Evolutionary conservation across 2,329 filamentous ascomycete genomes (phyloP), one percentile per base, ranked within the genome.

Genomic region (Aspergillus latus): DNA sequence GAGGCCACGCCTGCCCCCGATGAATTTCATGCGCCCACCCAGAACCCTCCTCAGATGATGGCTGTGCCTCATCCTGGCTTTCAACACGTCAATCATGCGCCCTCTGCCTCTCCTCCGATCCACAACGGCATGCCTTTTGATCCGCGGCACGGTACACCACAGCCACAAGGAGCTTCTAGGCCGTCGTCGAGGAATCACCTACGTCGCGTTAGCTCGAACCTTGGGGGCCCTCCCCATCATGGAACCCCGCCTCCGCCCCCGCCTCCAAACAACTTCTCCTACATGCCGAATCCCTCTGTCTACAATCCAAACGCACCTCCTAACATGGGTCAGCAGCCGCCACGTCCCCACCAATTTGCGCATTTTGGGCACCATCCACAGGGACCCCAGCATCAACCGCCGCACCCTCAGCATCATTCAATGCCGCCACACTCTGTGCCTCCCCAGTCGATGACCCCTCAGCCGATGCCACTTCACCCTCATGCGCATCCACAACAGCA

Each of bases 51-150:
- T 32, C 83, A 84, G 62, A 85, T 88, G 80, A 84, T 90, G 65
- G 86, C 86, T 54, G 84, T 86, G 46, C 88, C 90, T 63, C 81
- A 84, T 65, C 77, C 83, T 36, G 78, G 79, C n/a, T 95, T 92
- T 69, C 84, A 90, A 62, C 90, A 93, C 66, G 87, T 96, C 62
- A 84, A 90, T 69, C 88, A 94, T 66, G 92, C 90, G 16, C 89
- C 91, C 9, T 95, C 91, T 26, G 89, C 88, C 32, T 97, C 93
- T 26, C 93, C 93, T 56, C 93, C 93, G 2, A 90, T 97, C 63
- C 83, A 84, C 50, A 95, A 92, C 68, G 88, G 88, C 61, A 82
- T 88, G 61, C 82, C 84, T 26, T 91, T 88, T 65, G 84, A 85
- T 61, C 83, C 84, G 57, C 85, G 92, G 61, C 87, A 88, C 54